Evolutionary conservation across 2,329 filamentous ascomycete species (phyloP).

Genomic region (Cladosporium phlei): DNA sequence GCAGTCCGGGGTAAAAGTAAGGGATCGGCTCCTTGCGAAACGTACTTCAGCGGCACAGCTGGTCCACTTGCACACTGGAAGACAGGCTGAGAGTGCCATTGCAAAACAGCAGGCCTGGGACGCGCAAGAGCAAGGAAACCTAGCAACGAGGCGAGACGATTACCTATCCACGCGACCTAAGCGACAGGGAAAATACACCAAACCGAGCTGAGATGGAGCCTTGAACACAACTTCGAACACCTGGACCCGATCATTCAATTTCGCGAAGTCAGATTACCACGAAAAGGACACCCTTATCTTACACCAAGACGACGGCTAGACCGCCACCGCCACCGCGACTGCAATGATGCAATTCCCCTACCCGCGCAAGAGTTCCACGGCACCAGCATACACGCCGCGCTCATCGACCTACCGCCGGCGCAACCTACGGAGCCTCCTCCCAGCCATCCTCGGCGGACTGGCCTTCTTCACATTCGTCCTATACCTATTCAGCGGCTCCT

Average conservation of each 20-base stretch:
- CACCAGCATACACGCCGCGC: constrained; percentile 63
- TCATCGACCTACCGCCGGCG: constrained; percentile 39
- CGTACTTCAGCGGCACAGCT: too few relatives aligned
- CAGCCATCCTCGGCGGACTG: constrained; percentile 38
- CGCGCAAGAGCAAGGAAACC: too few relatives aligned
- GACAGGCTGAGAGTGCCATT: too few relatives aligned
- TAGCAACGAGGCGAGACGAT: too few relatives aligned
- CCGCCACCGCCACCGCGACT: constrained; percentile 16
- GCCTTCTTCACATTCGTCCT: constrained; percentile 30
- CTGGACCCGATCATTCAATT: constrained; percentile 5
- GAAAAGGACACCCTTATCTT: too few relatives aligned
- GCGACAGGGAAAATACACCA: too few relatives aligned
- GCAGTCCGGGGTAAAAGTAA: too few relatives aligned
- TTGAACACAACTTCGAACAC: constrained; percentile 7
- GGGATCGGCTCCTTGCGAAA: too few relatives aligned
- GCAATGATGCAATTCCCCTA: constrained; percentile 79
- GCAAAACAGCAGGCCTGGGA: too few relatives aligned
- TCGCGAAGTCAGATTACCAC: too few relatives aligned
- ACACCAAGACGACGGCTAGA: constrained; percentile 2
- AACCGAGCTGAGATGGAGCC: constrained; percentile 10
- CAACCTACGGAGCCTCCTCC: constrained; percentile 35
- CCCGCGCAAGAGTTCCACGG: constrained; percentile 74
- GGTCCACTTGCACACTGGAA: too few relatives aligned
- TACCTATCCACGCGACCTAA: too few relatives aligned
- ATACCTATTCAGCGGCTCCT: constrained; percentile 25